Percentiles rank a stretch among this genome's conserved stretches.
phyloP scores from a whole-genome alignment of 371 early-diverging fungal species.

The Blakeslea trispora region DNA sequence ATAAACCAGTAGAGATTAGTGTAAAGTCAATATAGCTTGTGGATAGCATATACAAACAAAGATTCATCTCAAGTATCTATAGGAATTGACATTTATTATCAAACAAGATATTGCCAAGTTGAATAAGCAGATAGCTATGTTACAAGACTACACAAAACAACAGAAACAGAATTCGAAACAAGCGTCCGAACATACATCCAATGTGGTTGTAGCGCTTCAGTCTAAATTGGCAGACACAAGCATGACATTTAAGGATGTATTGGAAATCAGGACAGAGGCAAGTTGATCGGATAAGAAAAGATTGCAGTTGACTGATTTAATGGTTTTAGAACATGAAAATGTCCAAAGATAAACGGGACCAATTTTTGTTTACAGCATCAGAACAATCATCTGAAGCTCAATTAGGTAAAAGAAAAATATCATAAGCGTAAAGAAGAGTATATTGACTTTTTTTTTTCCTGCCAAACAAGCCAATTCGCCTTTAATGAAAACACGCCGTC shows the following conservation, averaged over 20 bases:
- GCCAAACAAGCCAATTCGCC: constrained; percentile 56
- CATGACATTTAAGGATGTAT: constrained; percentile 87
- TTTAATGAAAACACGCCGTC: constrained; percentile 36
- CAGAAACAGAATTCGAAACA: constrained; percentile 64
- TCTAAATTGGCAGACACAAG: constrained; percentile 71
- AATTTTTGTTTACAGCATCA: constrained; percentile 49
- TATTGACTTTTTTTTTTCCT: neutral
- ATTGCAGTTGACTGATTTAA: neutral
- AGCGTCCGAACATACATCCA: constrained; percentile 84
- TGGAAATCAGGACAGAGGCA: constrained; percentile 88
- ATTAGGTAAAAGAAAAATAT: constrained; percentile 28
- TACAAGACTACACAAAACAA: constrained; percentile 66
- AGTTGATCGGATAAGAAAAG: neutral
- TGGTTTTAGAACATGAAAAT: constrained; percentile 68
- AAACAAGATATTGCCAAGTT: constrained; percentile 95
- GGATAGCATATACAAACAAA: no score
- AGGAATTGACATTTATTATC: constrained; percentile 91
- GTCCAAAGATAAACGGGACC: constrained; percentile 70
- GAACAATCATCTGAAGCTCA: constrained; percentile 35
- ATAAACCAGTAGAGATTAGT: constrained; percentile 73
- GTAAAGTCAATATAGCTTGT: no score
- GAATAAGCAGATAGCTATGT: constrained; percentile 85
- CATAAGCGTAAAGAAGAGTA: neutral
- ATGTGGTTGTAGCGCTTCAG: constrained; percentile 89
- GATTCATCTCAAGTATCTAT: no score